Evolutionary conservation across 2,329 filamentous ascomycete genomes (phyloP).

Genomic region (Elsinoe australis): DNA sequence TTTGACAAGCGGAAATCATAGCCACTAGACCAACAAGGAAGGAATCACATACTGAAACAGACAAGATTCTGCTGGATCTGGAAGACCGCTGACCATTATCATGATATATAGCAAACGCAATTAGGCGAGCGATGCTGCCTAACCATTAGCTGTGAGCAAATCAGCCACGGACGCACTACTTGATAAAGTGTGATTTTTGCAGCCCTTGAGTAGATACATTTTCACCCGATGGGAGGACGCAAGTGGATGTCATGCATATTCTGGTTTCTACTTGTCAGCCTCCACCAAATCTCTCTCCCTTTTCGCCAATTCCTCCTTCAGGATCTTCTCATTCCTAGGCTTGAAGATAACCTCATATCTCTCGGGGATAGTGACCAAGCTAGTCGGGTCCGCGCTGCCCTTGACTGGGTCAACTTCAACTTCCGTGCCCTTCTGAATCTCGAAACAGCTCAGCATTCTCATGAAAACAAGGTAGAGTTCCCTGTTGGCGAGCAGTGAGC

Average conservation of each 20-base stretch:
- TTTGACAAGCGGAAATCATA: too few relatives aligned
- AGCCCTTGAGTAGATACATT: not conserved
- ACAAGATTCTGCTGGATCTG: too few relatives aligned
- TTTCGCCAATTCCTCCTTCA: conserved; percentile 37
- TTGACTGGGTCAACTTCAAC: conserved; percentile 53
- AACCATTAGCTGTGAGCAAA: too few relatives aligned
- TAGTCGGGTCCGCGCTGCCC: conserved; percentile 55
- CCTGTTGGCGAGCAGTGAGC: conserved; percentile 54
- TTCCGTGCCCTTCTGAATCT: conserved; percentile 47
- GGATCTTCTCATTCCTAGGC: conserved; percentile 43
- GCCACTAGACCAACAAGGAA: too few relatives aligned
- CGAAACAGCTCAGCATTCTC: conserved; percentile 54
- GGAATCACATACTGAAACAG: too few relatives aligned
- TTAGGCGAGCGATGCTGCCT: too few relatives aligned
- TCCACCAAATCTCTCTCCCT: conserved; percentile 20
- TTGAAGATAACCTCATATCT: conserved; percentile 53
- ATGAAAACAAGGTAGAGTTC: conserved; percentile 59
- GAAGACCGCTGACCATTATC: too few relatives aligned
- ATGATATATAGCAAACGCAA: too few relatives aligned
- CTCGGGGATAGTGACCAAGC: conserved; percentile 53
- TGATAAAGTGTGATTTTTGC: too few relatives aligned
- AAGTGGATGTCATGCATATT: too few relatives aligned
- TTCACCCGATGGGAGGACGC: too few relatives aligned
- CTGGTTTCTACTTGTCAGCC: conserved; percentile 8
- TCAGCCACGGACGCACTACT: too few relatives aligned